Evolutionary conservation across 139 green algal species (phyloP).

Genomic region (Tetraselmis chui): DNA sequence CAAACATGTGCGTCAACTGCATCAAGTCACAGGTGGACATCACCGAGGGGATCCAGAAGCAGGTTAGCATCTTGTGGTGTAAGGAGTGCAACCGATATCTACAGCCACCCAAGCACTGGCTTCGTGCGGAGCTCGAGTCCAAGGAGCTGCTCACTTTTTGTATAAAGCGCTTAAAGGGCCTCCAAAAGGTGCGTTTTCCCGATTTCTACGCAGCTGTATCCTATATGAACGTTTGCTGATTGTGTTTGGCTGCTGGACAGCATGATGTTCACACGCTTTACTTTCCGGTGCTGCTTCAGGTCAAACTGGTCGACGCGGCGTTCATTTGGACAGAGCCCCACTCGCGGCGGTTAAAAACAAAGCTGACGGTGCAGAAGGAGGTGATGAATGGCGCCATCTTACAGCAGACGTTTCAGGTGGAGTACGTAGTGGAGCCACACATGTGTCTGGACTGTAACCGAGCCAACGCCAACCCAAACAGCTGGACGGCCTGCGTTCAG

Average conservation of each 20-base stretch:
- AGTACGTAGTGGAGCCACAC: constrained; percentile 90
- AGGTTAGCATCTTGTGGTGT: constrained; percentile 28
- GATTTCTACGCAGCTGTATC: no score
- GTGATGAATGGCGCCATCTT: constrained; percentile 95
- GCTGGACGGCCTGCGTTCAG: constrained; percentile 89
- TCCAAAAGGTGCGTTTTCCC: constrained; percentile 52
- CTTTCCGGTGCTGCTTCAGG: no score
- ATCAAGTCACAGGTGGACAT: constrained; percentile 95
- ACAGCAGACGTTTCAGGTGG: constrained; percentile 93
- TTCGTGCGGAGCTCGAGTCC: constrained; percentile 81
- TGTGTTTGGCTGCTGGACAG: no score
- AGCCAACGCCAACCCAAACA: constrained; percentile 84
- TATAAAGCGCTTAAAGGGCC: constrained; percentile 87
- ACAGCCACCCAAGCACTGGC: constrained; percentile 92
- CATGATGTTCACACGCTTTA: no score
- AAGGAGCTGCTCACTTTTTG: constrained; percentile 97
- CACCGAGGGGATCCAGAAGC: constrained; percentile 90
- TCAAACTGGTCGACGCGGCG: constrained; percentile 95
- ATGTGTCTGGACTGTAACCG: constrained; percentile 92
- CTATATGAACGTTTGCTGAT: no score
- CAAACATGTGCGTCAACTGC: constrained; percentile 99
- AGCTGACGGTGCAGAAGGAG: constrained; percentile 91
- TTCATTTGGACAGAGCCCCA: constrained; percentile 99
- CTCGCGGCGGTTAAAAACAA: constrained; percentile 90
- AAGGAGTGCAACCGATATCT: constrained; percentile 89